phyloP scores from a whole-genome alignment of 345 rosid species.

The Salix caprea region DNA sequence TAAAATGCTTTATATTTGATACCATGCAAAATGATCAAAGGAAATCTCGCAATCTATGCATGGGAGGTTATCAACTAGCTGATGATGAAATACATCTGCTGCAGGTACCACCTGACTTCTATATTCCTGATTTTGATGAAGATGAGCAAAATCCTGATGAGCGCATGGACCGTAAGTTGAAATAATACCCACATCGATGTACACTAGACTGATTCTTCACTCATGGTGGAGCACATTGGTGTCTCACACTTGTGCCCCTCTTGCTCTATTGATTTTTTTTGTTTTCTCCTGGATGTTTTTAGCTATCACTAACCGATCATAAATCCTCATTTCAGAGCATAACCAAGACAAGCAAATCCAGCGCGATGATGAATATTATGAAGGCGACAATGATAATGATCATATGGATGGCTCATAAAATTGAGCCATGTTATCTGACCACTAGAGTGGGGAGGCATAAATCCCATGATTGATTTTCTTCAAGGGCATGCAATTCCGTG shows the following conservation, averaged over 20 bases:
- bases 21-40: not conserved
- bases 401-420: slow-evolving; percentile 37
- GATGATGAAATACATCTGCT: slow-evolving; percentile 5
- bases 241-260: not conserved
- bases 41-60: not conserved
- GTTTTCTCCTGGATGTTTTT: not conserved
- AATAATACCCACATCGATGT: not conserved
- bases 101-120: slow-evolving; percentile 96
- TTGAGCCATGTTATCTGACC: not conserved
- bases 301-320: not conserved
- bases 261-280: not conserved
- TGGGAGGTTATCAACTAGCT: not conserved
- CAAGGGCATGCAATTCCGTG: no score
- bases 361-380: slow-evolving; percentile 81
- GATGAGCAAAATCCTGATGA: slow-evolving; percentile 86
- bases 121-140: slow-evolving; percentile 89
- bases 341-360: slow-evolving; percentile 82
- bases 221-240: not conserved
- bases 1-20: no score
- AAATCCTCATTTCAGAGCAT: slow-evolving; percentile 54
- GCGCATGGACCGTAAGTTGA: slow-evolving; percentile 76
- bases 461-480: no score
- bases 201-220: not conserved
- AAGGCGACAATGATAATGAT: slow-evolving; percentile 84
- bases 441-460: no score